These are phyloP conservation scores for Cladophialophora psammophila DNA, from an alignment of 2,329 filamentous ascomycete genomes.

Conservation along the genomic window DNA sequence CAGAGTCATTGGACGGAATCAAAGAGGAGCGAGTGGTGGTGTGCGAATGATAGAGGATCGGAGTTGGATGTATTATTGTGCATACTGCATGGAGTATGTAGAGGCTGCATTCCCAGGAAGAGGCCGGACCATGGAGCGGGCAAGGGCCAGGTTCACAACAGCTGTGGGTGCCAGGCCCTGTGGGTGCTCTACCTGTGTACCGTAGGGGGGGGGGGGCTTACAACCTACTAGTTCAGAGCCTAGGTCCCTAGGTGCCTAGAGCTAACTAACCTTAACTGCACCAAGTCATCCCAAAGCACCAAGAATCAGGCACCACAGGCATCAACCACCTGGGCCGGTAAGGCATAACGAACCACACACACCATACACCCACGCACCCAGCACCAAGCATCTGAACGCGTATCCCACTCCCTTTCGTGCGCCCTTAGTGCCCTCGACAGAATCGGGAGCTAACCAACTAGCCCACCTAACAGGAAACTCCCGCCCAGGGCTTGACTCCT, in stretches of 20 bases:
- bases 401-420: slow-evolving; percentile 4
- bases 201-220: not conserved
- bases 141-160: slow-evolving; percentile 5
- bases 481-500: slow-evolving; percentile 14
- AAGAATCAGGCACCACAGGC: slow-evolving; percentile 1
- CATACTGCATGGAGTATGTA: not conserved
- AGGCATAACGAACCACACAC: not conserved
- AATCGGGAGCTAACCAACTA: slow-evolving; percentile 11
- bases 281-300: not conserved
- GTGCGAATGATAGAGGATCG: slow-evolving; percentile 4
- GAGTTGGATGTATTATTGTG: not conserved
- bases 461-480: slow-evolving; percentile 11
- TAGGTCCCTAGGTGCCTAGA: not conserved
- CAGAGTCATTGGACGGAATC: slow-evolving; percentile 10
- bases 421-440: slow-evolving; percentile 15
- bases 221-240: not conserved
- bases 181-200: not conserved
- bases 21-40: not conserved
- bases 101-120: slow-evolving; percentile 14
- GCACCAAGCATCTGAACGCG: slow-evolving; percentile 8
- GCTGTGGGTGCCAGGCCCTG: slow-evolving; percentile 5
- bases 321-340: not conserved
- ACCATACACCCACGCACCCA: not conserved
- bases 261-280: slow-evolving; percentile 12
- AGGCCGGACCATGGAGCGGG: not conserved